phyloP scores from a whole-genome alignment of 2,329 filamentous ascomycete species.

The Cordyceps cateniannulata region DNA sequence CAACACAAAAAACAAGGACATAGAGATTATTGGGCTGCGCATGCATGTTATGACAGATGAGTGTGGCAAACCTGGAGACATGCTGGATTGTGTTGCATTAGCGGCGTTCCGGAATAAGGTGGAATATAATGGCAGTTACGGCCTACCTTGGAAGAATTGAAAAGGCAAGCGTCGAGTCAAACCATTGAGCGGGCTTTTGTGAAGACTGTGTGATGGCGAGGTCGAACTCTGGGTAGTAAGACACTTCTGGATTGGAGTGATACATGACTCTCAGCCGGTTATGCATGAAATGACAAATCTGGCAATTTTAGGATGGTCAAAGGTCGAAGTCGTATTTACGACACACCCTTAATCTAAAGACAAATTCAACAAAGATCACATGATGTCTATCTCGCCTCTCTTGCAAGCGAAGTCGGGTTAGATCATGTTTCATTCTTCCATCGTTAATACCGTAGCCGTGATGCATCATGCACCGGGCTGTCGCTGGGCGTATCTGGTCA shows the following conservation, averaged over 20 bases:
- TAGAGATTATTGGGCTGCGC: not conserved
- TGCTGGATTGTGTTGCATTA: constrained; percentile 33
- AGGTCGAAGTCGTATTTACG: too few relatives aligned
- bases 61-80: not conserved
- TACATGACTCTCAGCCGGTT: too few relatives aligned
- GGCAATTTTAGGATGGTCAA: too few relatives aligned
- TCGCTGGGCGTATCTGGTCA: not conserved
- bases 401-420: too few relatives aligned
- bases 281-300: too few relatives aligned
- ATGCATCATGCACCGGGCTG: not conserved
- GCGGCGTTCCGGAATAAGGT: constrained; percentile 35
- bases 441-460: not conserved
- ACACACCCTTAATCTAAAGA: too few relatives aligned
- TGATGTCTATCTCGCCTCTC: too few relatives aligned
- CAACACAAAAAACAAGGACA: not conserved
- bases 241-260: not conserved
- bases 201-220: not conserved
- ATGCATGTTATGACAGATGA: not conserved
- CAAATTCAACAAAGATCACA: too few relatives aligned
- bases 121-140: constrained; percentile 30
- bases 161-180: not conserved
- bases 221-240: not conserved
- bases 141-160: constrained; percentile 28
- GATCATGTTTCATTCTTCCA: too few relatives aligned
- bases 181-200: not conserved